These are phyloP conservation scores for Aspergillus sclerotiicarbonarius DNA, from an alignment of 495 filamentous ascomycete species.

Conservation along the genomic window DNA sequence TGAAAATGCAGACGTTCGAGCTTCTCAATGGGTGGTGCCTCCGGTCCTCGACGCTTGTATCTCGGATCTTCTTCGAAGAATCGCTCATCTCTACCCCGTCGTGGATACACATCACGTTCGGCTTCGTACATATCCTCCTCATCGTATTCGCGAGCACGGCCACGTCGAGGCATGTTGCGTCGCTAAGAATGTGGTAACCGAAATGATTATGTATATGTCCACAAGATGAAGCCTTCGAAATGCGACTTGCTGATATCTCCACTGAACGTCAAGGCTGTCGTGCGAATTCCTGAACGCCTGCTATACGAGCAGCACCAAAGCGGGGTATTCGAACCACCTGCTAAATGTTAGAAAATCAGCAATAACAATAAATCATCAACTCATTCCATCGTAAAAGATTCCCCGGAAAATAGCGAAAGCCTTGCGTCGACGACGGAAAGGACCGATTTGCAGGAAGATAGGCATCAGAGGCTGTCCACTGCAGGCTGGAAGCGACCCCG, in stretches of 20 bases:
- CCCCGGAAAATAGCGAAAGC: not conserved
- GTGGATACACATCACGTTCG: constrained; percentile 23
- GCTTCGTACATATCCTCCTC: constrained; percentile 30
- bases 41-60: constrained; percentile 28
- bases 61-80: constrained; percentile 24
- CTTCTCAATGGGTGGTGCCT: constrained; percentile 26
- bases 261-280: not conserved
- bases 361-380: not conserved
- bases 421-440: not conserved
- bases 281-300: not conserved
- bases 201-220: not conserved
- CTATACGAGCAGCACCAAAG: not conserved
- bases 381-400: not conserved
- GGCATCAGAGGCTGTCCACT: not conserved
- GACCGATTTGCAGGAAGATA: not conserved
- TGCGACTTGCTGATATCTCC: not conserved
- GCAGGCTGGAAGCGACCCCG: constrained; percentile 22
- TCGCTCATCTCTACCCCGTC: constrained; percentile 19
- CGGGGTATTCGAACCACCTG: not conserved
- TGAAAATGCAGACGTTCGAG: constrained; percentile 33
- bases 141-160: constrained; percentile 30
- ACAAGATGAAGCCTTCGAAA: not conserved
- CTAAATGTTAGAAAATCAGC: not conserved
- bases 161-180: constrained; percentile 37
- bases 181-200: not conserved